Evolutionary conservation across 2,329 filamentous ascomycete species (phyloP).

Genomic region (Colletotrichum godetiae): DNA sequence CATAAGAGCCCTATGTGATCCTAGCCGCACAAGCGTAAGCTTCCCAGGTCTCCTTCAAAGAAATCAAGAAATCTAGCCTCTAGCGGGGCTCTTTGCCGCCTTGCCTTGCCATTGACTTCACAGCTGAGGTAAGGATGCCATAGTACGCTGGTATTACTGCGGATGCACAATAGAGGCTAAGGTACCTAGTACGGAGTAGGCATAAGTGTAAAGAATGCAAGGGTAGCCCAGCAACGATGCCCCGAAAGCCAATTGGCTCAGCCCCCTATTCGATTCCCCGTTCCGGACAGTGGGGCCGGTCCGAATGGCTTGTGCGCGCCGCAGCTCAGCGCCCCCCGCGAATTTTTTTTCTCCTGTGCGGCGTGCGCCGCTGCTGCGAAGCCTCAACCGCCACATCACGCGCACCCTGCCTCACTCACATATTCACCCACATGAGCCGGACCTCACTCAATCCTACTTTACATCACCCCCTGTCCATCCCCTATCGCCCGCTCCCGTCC

Average conservation of each 20-base stretch:
- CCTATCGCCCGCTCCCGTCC: neutral
- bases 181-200: too few relatives aligned
- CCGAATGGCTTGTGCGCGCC: constrained; percentile 3
- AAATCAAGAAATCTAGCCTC: neutral
- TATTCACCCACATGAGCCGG: neutral
- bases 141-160: too few relatives aligned
- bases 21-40: neutral
- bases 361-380: constrained; percentile 13
- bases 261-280: constrained; percentile 4
- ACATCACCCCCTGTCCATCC: neutral
- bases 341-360: constrained; percentile 5
- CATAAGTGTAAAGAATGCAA: neutral
- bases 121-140: neutral
- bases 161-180: neutral
- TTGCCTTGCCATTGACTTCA: neutral
- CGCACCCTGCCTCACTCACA: neutral
- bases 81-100: neutral
- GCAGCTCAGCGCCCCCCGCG: constrained; percentile 15
- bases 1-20: neutral
- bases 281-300: constrained; percentile 21
- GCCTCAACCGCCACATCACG: constrained; percentile 32
- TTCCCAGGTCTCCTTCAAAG: neutral
- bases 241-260: constrained; percentile 11
- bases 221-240: neutral
- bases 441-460: neutral